Evolutionary conservation across 345 rosid genomes (phyloP).

Genomic region (Mallotus nudiflorus): DNA sequence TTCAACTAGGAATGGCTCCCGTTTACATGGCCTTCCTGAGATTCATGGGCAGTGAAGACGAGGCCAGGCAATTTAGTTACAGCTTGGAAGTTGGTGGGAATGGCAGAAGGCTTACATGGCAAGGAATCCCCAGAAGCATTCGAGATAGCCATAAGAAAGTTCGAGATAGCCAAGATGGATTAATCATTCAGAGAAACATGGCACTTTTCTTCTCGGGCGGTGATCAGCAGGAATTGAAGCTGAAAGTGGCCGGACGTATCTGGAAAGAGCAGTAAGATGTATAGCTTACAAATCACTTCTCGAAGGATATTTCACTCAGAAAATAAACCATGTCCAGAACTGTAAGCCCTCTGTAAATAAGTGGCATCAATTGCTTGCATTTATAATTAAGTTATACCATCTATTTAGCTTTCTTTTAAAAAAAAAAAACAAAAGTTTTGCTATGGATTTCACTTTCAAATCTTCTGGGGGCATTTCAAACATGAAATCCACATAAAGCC

Average conservation of each 20-base stretch:
- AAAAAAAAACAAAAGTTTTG: too few relatives aligned
- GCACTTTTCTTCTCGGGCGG: conserved; percentile 61
- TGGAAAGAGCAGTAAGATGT: conserved; percentile 47
- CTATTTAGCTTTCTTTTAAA: too few relatives aligned
- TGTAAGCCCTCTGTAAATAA: conserved; percentile 1
- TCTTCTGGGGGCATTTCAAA: too few relatives aligned
- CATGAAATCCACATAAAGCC: too few relatives aligned
- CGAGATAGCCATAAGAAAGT: conserved; percentile 57
- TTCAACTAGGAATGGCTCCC: conserved; percentile 51
- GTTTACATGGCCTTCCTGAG: conserved; percentile 62
- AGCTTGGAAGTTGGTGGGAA: conserved; percentile 56
- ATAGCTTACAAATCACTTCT: neutral
- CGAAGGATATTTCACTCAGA: neutral
- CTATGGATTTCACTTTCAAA: too few relatives aligned
- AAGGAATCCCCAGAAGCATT: conserved; percentile 57
- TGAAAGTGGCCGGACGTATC: conserved; percentile 50
- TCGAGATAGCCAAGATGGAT: conserved; percentile 57
- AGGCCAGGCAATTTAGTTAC: conserved; percentile 52
- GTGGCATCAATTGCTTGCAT: neutral
- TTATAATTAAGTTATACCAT: neutral
- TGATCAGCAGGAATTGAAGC: conserved; percentile 46
- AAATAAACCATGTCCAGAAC: conserved; percentile 1
- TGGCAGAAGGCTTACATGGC: conserved; percentile 54
- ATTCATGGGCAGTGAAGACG: conserved; percentile 57
- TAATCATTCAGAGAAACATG: conserved; percentile 49